Conservation (phyloP, 495 filamentous ascomycete species). For the Aspergillus asperescens region DNA sequence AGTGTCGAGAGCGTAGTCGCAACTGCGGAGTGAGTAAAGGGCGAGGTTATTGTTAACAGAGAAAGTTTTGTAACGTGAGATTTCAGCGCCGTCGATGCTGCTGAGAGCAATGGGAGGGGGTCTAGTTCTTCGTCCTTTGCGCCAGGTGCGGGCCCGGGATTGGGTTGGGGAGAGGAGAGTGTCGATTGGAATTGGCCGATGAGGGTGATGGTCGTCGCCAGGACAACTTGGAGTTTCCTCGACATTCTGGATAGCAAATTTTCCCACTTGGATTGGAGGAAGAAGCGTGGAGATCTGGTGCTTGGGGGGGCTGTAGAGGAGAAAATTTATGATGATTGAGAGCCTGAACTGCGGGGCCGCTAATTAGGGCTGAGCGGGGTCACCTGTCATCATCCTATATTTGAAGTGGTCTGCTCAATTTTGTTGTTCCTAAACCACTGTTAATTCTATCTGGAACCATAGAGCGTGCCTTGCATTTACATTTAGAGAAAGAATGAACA, state of each 20-base stretch:
- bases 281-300: background rate
- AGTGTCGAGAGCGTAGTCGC: conserved; percentile 59
- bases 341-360: conserved; percentile 28
- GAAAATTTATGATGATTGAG: conserved; percentile 24
- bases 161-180: conserved; percentile 2
- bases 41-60: conserved; percentile 74
- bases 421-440: no score
- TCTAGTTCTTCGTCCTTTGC: conserved; percentile 28
- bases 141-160: background rate
- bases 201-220: conserved; percentile 32
- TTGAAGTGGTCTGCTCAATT: no score
- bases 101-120: conserved; percentile 58
- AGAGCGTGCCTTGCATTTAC: no score
- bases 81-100: conserved; percentile 60
- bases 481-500: no score
- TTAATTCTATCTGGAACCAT: no score
- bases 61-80: conserved; percentile 84
- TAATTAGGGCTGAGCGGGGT: conserved; percentile 37
- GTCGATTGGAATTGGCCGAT: conserved; percentile 34
- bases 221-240: conserved; percentile 27
- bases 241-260: conserved; percentile 32
- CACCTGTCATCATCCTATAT: conserved; percentile 16
- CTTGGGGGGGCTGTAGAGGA: conserved; percentile 4
- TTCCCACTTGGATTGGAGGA: background rate
- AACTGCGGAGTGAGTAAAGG: conserved; percentile 76